These are phyloP conservation scores for Tulasnella sp. DNA, from an alignment of 768 basidiomycete species.

Conservation along the genomic window DNA sequence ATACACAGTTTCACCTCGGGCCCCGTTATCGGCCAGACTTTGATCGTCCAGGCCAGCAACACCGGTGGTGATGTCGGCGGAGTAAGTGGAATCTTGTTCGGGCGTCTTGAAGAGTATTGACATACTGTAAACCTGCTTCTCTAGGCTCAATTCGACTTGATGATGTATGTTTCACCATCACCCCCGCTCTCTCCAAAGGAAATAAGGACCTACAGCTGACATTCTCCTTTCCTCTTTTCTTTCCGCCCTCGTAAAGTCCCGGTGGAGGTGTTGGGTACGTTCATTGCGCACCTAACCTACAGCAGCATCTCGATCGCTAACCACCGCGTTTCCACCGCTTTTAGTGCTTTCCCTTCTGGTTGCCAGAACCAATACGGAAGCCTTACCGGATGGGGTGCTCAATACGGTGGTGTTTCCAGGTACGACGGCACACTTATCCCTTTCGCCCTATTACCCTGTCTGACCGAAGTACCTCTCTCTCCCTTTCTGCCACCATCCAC, in stretches of 20 bases:
- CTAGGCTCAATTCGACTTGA: slow-evolving; percentile 4
- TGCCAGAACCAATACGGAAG: slow-evolving; percentile 34
- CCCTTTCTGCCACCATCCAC: background rate
- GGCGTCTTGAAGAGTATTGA: background rate
- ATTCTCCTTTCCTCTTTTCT: background rate
- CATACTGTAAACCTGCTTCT: background rate
- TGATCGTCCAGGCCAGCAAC: slow-evolving; percentile 36
- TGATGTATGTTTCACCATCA: slow-evolving; percentile 30
- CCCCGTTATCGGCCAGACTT: slow-evolving; percentile 33
- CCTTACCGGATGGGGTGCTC: background rate
- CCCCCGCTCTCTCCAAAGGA: background rate
- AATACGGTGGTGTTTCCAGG: slow-evolving; percentile 32
- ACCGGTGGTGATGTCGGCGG: slow-evolving; percentile 32
- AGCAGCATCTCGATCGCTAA: background rate
- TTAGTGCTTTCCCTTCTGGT: slow-evolving; percentile 30
- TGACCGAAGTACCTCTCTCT: background rate
- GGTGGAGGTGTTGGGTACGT: slow-evolving; percentile 34
- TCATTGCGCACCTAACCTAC: background rate
- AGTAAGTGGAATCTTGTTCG: background rate
- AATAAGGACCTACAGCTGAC: background rate
- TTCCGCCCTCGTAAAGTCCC: slow-evolving; percentile 22
- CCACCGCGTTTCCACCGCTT: background rate
- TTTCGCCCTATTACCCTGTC: background rate
- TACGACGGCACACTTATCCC: background rate
- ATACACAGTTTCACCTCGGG: slow-evolving; percentile 33